phyloP scores from a whole-genome alignment of 2,329 filamentous ascomycete species.

The Didymella exigua region DNA sequence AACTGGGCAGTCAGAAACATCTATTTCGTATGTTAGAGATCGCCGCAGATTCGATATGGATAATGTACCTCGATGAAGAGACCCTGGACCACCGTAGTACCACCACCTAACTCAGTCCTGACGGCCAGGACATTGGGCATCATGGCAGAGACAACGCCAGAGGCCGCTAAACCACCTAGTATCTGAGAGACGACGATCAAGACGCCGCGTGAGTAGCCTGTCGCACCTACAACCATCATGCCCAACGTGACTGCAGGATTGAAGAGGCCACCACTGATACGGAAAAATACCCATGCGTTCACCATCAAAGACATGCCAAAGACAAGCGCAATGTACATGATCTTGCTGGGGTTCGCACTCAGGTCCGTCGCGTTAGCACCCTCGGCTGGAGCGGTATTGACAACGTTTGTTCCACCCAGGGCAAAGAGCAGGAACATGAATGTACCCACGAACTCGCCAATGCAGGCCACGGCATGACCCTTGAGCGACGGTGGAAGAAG shows the following conservation, averaged over 20 bases:
- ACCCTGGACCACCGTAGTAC: constrained; percentile 49
- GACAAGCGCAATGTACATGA: constrained; percentile 39
- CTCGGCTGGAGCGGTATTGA: constrained; percentile 31
- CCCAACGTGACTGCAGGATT: not conserved
- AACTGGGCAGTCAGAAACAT: constrained; percentile 2
- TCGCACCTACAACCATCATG: constrained; percentile 47
- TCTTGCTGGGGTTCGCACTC: constrained; percentile 24
- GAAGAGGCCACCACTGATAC: not conserved
- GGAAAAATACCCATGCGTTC: not conserved
- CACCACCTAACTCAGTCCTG: constrained; percentile 48
- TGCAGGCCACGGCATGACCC: constrained; percentile 12
- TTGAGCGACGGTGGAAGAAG: constrained; percentile 10
- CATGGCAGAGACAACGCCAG: constrained; percentile 50
- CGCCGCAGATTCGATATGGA: not conserved
- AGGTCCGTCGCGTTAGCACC: constrained; percentile 13
- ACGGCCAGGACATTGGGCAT: constrained; percentile 53
- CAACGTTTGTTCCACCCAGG: constrained; percentile 36
- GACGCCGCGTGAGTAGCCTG: constrained; percentile 49
- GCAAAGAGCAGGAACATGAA: constrained; percentile 50
- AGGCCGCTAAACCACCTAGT: constrained; percentile 51
- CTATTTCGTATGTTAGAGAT: constrained; percentile 48
- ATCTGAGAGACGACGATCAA: constrained; percentile 53
- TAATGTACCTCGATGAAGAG: constrained; percentile 16
- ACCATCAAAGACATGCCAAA: constrained; percentile 35
- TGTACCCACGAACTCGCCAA: constrained; percentile 53